Base-by-base conservation (phyloP, 2,329 filamentous ascomycete species). In the Pseudogymnoascus sp. region DNA sequence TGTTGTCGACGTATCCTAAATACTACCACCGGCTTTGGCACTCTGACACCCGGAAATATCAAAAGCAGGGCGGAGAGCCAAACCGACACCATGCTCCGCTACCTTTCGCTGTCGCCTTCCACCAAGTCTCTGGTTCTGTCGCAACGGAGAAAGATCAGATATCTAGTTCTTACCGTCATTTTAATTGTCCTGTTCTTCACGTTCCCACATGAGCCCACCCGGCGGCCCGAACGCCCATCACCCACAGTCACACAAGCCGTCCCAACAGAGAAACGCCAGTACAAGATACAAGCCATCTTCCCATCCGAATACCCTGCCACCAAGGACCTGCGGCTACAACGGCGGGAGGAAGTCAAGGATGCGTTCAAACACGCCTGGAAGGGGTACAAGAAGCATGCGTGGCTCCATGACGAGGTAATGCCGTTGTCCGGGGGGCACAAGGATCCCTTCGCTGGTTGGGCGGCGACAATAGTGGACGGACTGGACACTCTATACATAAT, bases 381-480 rank as follows among this genome's bases (percentile, higher is more conserved):
- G 2, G 90, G 88, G 21, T 97, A 97, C 77, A 88, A 83, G 71
- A 80, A 85, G 65, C 81, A 86, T 69, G 93, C 92, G 9, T 93
- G 89, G 84, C 84, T 86, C 67, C 89, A 93, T 68, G 93, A 97
- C 72, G 93, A 97, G 76, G 77, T 97, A 11, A 81, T 77, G 61
- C 93, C 93, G 2, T 78, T 93, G 13, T 83, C 84, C 19, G 86
- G 86, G 63, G 77, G 76, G 8, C 83, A 78, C 66, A 84, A 84
- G 23, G 88, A 97, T 71, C 89, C 90, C 0, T 97, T 96, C 75
- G 93, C 90, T 71, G 90, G 89, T 44, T 96, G 91, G 91, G 89
- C 89, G 21, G 91, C 91, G 9, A 95, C 91, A 0, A 73, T 96
- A 65, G 89, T 96, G 4, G 91, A 96, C 76, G 80, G 84, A 0